phyloP scores from a whole-genome alignment of 2,329 filamentous ascomycete species.

The Nothophoma quercina region DNA sequence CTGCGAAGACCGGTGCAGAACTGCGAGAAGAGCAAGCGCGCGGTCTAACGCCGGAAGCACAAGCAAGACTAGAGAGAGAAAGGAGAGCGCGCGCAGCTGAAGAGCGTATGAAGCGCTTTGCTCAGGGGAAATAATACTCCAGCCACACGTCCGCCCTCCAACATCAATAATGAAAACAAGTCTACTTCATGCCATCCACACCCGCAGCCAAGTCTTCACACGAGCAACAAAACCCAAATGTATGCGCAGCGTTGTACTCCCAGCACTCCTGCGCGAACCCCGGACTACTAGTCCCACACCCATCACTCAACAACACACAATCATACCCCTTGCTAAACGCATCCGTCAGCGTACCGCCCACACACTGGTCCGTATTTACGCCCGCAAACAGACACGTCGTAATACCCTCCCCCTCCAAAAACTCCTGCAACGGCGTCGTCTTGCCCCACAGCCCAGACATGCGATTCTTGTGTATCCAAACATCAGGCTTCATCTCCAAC shows the following conservation, averaged over 20 bases:
- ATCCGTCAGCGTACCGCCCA: slow-evolving; percentile 53
- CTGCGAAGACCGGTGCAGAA: slow-evolving; percentile 79
- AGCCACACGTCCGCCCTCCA: no score
- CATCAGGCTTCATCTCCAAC: slow-evolving; percentile 27
- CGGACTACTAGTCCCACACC: slow-evolving; percentile 51
- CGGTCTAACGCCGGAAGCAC: slow-evolving; percentile 88
- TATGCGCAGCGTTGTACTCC: slow-evolving; percentile 51
- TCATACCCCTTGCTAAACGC: slow-evolving; percentile 54
- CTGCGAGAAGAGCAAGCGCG: slow-evolving; percentile 82
- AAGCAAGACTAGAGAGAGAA: slow-evolving; percentile 83
- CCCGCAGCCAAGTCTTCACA: slow-evolving; percentile 45
- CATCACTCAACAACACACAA: slow-evolving; percentile 52
- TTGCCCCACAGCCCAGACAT: slow-evolving; percentile 53
- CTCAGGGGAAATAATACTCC: slow-evolving; percentile 29
- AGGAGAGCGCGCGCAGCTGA: slow-evolving; percentile 90
- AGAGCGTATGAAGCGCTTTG: slow-evolving; percentile 73
- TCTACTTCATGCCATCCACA: slow-evolving; percentile 9
- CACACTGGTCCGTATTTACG: slow-evolving; percentile 55
- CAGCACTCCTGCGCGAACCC: slow-evolving; percentile 50
- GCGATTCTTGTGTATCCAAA: slow-evolving; percentile 51
- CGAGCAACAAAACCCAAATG: slow-evolving; percentile 51
- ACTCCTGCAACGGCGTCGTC: slow-evolving; percentile 45
- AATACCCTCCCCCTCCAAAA: slow-evolving; percentile 49
- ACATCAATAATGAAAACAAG: background rate
- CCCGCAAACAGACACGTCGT: slow-evolving; percentile 52